Conservation (phyloP, 805 yeast genomes). For the Candida lessepsii region DNA sequence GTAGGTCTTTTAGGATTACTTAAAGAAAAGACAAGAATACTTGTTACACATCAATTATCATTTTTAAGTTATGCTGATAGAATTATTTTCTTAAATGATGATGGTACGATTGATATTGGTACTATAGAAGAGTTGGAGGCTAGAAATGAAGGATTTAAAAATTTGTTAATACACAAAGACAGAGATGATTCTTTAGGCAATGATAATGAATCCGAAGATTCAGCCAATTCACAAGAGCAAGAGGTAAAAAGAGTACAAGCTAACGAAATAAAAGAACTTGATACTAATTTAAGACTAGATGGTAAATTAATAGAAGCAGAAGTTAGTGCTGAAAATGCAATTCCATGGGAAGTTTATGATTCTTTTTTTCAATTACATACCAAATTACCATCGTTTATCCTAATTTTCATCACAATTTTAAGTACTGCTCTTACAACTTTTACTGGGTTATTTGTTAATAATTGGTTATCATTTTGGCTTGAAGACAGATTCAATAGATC, state of each 20-base stretch:
- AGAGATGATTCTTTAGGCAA: slow-evolving; percentile 7
- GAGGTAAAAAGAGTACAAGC: not conserved
- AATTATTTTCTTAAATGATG: slow-evolving; percentile 31
- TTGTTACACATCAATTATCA: slow-evolving; percentile 37
- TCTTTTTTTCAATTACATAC: slow-evolving; percentile 34
- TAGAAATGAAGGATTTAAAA: slow-evolving; percentile 26
- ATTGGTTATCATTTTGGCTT: slow-evolving; percentile 85
- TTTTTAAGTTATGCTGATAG: slow-evolving; percentile 30
- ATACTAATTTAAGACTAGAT: slow-evolving; percentile 3
- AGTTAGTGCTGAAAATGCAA: slow-evolving; percentile 34
- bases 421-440: slow-evolving; percentile 43
- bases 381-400: slow-evolving; percentile 12
- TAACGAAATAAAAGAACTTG: slow-evolving; percentile 3
- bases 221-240: slow-evolving; percentile 6
- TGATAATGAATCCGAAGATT: not conserved
- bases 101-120: slow-evolving; percentile 41
- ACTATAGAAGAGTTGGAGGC: slow-evolving; percentile 25
- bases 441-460: slow-evolving; percentile 56
- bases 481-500: slow-evolving; percentile 48
- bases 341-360: slow-evolving; percentile 35
- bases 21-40: slow-evolving; percentile 29
- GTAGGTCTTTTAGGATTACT: slow-evolving; percentile 27
- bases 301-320: slow-evolving; percentile 39
- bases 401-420: slow-evolving; percentile 18
- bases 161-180: slow-evolving; percentile 22